Evolutionary conservation across 805 yeast species (phyloP), one percentile per base, ranked within the genome.

Genomic region (Starmerella asiatica): DNA sequence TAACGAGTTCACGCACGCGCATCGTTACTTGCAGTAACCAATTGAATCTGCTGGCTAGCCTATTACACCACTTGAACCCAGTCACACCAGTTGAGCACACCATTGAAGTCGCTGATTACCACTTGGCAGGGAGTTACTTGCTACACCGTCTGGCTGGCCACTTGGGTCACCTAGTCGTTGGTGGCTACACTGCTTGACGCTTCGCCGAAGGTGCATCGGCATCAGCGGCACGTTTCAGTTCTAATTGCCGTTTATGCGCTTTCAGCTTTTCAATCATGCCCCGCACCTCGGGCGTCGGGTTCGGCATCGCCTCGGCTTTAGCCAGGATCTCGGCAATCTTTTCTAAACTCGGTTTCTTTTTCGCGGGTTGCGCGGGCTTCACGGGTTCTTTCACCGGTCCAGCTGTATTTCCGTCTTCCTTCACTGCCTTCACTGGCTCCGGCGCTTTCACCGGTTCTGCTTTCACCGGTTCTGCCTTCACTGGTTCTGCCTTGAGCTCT

Each of bases 241-340:
- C 52, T 29, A 50, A 48, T 29, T 45, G 49, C 21, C 51, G 53
- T 36, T 51, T 47, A 43, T 60, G 62, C 5, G 53, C 56, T 33
- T 55, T 47, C 16, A 60, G 54, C 44, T 59, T 61, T 38, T 53
- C 55, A 31, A 60, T 47, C 32, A 61, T 61, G 26, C 57, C 57
- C 32, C 47, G 43, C 18, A 60, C 54, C 21, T 53, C 50, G 5
- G 60, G 56, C 5, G 59, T 45, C 14, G 63, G 63, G 39, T 59
- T 60, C 20, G 50, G 51, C 32, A 59, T 58, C 39, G 56, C 56
- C 42, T 55, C 58, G 19, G 63, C 63, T 47, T 57, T 54, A 5
- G 55, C 60, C 16, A 59, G 45, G 17, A 59, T 49, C 41, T 57
- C 54, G n/a, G 58, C 50, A 41, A 59, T 58, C 30, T 57, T 47